Evolutionary conservation across 2,329 filamentous ascomycete genomes (phyloP), one percentile per base, ranked within the genome.

Genomic region (Trichocomaceae sp.): DNA sequence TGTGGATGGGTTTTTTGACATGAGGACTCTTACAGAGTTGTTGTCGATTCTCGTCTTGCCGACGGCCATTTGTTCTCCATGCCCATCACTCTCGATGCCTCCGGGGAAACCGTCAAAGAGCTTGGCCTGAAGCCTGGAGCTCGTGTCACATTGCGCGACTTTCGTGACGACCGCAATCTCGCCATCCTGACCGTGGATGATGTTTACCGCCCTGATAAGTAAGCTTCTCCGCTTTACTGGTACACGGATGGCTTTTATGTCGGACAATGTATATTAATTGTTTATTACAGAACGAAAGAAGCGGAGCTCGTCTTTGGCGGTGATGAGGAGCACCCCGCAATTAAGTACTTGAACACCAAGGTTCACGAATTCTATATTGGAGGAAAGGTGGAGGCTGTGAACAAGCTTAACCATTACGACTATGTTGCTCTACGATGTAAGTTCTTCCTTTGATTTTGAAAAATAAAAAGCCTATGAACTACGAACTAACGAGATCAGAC

Each of bases 321-420:
- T 69, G 89, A 93, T 66, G 86, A 88, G 64, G 87, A 88, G 64
- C 91, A 96, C 77, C 93, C 93, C 42, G 93, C 93, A 58, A 83
- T 97, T 73, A 89, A 87, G 76, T 93, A 95, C 78, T 84, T 99
- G 59, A 86, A 86, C 78, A 81, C 84, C 67, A 86, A 84, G 37
- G 86, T 87, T 59, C 79, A 88, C 66, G 90, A 96, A 58, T 95
- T 85, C 74, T 97, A 97, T 75, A 83, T 99, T 59, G 93, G 93
- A 70, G 93, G 93, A 71, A 96, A 95, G 83, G 78, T 99, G 61
- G 89, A 97, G 71, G 93, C 93, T 59, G 85, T 99, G 71, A 92
- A 92, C 82, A 87, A 90, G 64, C 82, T 96, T 58, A 90, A 95
- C 78, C 93, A 99, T 81, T 99, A 99, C 79, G 93, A 99, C 79